These are phyloP conservation scores for Lasiosphaeria hispida DNA, from an alignment of 495 filamentous ascomycete genomes.

Conservation along the genomic window DNA sequence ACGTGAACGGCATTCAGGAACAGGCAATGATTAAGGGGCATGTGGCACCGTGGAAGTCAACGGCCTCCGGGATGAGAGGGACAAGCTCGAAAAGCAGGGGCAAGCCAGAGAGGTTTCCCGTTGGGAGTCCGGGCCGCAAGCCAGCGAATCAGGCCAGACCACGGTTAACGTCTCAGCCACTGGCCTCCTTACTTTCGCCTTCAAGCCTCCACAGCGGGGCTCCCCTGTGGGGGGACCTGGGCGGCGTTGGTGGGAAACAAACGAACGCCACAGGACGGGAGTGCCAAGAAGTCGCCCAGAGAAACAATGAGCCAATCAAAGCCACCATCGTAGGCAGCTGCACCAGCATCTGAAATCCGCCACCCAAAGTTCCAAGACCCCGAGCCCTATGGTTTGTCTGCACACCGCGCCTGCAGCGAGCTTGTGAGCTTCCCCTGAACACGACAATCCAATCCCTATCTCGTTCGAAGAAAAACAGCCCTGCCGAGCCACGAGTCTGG, in stretches of 20 bases:
- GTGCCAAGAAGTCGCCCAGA: not conserved
- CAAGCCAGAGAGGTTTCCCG: not conserved
- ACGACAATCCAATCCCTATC: slow-evolving; percentile 7
- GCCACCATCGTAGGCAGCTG: not conserved
- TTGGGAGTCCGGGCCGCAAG: not conserved
- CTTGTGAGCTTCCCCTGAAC: slow-evolving; percentile 5
- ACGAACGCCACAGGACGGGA: slow-evolving; percentile 11
- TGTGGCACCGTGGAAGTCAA: too few relatives aligned
- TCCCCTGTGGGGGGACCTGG: not conserved
- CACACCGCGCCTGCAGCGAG: slow-evolving; percentile 6
- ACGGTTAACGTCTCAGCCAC: not conserved
- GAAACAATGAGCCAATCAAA: slow-evolving; percentile 13
- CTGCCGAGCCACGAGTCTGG: not conserved
- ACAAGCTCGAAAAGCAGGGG: not conserved
- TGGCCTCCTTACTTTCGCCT: not conserved
- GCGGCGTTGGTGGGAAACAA: slow-evolving; percentile 2
- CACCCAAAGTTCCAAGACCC: not conserved
- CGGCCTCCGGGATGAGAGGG: too few relatives aligned
- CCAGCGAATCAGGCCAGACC: not conserved
- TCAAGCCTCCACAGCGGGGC: not conserved
- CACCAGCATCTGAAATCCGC: slow-evolving; percentile 3
- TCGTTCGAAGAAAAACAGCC: not conserved
- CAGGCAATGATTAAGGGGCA: too few relatives aligned
- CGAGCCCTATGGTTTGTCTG: not conserved
- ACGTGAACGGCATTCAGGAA: too few relatives aligned